A percentile compares a stretch with the other conserved stretches of the same genome.
These are phyloP conservation scores for Nitzschia putrida DNA, from an alignment of 108 stramenopile species.

Conservation along the genomic window DNA sequence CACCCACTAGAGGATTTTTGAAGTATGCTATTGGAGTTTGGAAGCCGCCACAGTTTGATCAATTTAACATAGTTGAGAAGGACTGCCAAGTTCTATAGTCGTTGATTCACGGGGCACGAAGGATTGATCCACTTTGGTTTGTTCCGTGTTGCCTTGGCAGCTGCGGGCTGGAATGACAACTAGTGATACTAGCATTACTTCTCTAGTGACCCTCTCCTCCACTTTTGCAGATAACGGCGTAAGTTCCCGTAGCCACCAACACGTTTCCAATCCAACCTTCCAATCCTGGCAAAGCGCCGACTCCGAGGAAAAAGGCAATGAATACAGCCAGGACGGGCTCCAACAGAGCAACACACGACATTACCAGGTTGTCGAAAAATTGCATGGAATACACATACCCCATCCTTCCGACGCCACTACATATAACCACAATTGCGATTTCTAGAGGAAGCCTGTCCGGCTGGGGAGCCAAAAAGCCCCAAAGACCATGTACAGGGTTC, in stretches of 20 bases:
- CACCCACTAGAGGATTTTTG: no score
- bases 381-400: conserved; percentile 68
- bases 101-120: no score
- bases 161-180: no score
- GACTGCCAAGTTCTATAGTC: no score
- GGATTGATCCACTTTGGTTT: no score
- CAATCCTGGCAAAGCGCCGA: conserved; percentile 41
- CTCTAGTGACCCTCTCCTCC: no score
- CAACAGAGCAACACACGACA: conserved; percentile 43
- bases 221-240: conserved; percentile 30
- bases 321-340: conserved; percentile 48
- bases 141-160: no score
- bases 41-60: no score
- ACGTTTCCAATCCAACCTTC: conserved; percentile 50
- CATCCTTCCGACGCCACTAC: conserved; percentile 62
- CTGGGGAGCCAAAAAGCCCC: conserved; percentile 43
- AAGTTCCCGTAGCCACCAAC: conserved; percentile 43
- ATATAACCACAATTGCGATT: conserved; percentile 51
- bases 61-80: no score
- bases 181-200: no score
- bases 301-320: conserved; percentile 31
- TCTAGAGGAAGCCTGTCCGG: conserved; percentile 49
- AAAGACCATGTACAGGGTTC: conserved; percentile 48
- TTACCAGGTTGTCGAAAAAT: conserved; percentile 63
- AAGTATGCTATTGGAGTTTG: no score